These are phyloP conservation scores for Xylaria sp. DNA, from an alignment of 2,329 filamentous ascomycete species.

Conservation along the genomic window DNA sequence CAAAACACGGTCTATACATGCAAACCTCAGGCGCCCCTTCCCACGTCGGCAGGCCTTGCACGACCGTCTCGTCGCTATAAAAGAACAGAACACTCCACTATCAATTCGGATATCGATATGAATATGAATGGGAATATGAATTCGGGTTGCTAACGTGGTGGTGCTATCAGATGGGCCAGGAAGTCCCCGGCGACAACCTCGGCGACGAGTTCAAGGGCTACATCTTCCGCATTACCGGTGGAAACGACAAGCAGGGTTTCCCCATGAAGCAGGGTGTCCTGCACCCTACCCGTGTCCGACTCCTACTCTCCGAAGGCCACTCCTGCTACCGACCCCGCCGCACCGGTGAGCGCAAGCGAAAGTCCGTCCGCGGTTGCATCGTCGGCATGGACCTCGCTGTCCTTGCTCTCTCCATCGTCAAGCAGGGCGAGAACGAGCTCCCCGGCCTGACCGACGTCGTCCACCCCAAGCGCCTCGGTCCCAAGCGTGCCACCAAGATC, in stretches of 20 bases:
- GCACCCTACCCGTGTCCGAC: conserved; percentile 97
- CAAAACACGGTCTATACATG: conserved; percentile 4
- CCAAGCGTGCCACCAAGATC: conserved; percentile 99
- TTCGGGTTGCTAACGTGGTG: conserved; percentile 51
- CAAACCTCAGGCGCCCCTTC: neutral
- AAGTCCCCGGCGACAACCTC: conserved; percentile 93
- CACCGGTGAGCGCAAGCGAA: conserved; percentile 98
- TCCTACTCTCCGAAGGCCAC: conserved; percentile 96
- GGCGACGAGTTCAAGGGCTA: conserved; percentile 99
- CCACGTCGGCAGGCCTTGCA: conserved; percentile 41
- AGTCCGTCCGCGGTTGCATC: conserved; percentile 99
- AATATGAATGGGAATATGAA: neutral
- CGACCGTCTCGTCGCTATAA: conserved; percentile 24
- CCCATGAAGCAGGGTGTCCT: conserved; percentile 99
- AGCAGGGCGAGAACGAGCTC: conserved; percentile 95
- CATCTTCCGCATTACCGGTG: conserved; percentile 99
- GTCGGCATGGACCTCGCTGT: conserved; percentile 96
- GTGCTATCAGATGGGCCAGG: conserved; percentile 77
- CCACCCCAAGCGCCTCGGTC: conserved; percentile 98
- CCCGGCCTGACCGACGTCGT: conserved; percentile 97
- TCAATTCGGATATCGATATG: conserved; percentile 2
- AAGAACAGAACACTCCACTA: conserved; percentile 12
- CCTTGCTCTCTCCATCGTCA: conserved; percentile 93
- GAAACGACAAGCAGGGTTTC: conserved; percentile 99
- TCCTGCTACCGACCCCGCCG: conserved; percentile 99